Evolutionary conservation across 2,329 filamentous ascomycete genomes (phyloP).

Genomic region (Talaromyces sp.): DNA sequence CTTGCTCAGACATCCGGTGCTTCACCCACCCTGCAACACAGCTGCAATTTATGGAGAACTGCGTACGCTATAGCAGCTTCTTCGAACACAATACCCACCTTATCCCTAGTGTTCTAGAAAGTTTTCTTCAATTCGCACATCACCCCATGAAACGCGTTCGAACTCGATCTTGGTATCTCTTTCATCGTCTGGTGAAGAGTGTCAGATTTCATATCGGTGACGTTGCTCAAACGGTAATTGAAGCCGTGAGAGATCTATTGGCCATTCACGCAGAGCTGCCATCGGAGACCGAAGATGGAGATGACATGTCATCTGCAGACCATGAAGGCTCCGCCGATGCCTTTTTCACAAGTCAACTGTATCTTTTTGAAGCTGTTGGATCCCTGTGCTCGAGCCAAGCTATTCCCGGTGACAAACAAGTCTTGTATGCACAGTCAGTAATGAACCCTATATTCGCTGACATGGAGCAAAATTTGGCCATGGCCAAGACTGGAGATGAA

Average conservation of each 20-base stretch:
- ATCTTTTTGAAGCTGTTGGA: constrained; percentile 90
- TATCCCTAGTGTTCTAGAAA: constrained; percentile 82
- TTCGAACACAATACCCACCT: constrained; percentile 80
- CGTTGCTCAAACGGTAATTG: constrained; percentile 85
- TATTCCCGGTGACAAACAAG: constrained; percentile 79
- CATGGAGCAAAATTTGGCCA: constrained; percentile 71
- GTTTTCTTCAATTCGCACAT: constrained; percentile 86
- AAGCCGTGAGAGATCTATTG: constrained; percentile 81
- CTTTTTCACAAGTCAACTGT: constrained; percentile 84
- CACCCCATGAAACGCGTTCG: constrained; percentile 83
- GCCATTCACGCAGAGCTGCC: constrained; percentile 87
- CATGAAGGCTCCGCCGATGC: constrained; percentile 86
- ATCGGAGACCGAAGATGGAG: constrained; percentile 68
- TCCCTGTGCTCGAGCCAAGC: constrained; percentile 79
- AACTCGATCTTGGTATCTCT: constrained; percentile 92
- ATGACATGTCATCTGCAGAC: constrained; percentile 94
- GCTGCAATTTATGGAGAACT: constrained; percentile 97
- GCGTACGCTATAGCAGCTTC: constrained; percentile 86
- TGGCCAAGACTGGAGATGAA: constrained; percentile 75
- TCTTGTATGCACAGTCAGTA: constrained; percentile 78
- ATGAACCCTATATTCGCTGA: constrained; percentile 88
- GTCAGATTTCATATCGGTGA: constrained; percentile 79
- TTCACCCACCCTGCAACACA: constrained; percentile 89
- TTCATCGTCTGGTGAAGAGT: constrained; percentile 87
- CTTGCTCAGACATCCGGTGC: constrained; percentile 65